Evolutionary conservation across 2,329 filamentous ascomycete genomes (phyloP), one percentile per base, ranked within the genome.

Genomic region (Colletotrichum trifolii): DNA sequence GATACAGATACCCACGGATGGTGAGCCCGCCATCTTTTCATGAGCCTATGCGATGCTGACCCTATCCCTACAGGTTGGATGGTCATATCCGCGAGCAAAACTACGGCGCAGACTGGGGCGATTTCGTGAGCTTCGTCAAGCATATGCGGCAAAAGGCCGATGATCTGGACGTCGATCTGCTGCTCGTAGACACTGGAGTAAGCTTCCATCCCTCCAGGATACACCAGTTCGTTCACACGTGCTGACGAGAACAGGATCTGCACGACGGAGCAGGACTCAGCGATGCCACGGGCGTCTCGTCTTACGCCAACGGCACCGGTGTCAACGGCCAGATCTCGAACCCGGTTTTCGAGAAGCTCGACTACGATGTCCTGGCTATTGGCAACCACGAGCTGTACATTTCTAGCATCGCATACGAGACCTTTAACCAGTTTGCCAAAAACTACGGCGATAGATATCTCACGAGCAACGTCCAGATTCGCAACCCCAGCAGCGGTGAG

Each of bases 371-470:
- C 47, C 65, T 83, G 54, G 74, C 80, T 5, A 82, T 82, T 39
- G 80, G 78, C 3, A 90, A 91, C 71, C 88, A 91, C 69, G 89
- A 91, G 75, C 82, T 91, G 7, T 90, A 90, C 71, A 81, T 88
- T 9, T 83, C 84, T 9, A 83, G 87, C 36, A 83, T 90, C 54
- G 84, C 88, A 1, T 89, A 89, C 66, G 83, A 90, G 70, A 85
- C 86, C 9, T 87, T 88, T 71, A 79, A 79, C 66, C 81, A 86
- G 55, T 89, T 90, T 69, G 83, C 85, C 42, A 83, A 82, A 60
- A 81, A 83, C 64, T 91, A 80, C 76, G 79, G 79, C 25, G 78
- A 82, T 55, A 77, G 73, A 38, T 82, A 82, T 49, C 70, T 82
- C 59, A 82, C 80, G 2, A 82, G 79, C 67, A 82, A 82, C 59